Percentiles rank a stretch among this genome's conserved stretches.
phyloP scores from a whole-genome alignment of 345 rosid genomes.

The Geranium rotundifolium region DNA sequence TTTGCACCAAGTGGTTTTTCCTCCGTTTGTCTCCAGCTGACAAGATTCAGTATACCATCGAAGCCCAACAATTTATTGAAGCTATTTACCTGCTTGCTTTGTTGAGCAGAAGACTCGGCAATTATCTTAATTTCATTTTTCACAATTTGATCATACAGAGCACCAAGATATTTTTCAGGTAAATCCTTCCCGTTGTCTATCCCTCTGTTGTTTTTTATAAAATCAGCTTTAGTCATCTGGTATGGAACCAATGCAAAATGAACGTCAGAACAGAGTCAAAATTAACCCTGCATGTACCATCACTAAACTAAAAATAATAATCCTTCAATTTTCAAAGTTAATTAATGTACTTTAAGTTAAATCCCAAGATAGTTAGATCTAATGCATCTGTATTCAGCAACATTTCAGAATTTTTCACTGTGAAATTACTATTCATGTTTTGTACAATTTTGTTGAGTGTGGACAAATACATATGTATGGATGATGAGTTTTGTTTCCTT shows the following conservation, averaged over 20 bases:
- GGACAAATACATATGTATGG: no score
- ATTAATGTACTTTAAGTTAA: neutral
- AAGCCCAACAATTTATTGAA: conserved; percentile 75
- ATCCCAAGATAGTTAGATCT: neutral
- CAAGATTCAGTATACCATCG: conserved; percentile 86
- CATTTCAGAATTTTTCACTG: no score
- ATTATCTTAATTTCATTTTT: conserved; percentile 91
- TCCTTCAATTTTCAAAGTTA: neutral
- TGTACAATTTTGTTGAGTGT: no score
- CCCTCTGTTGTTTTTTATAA: conserved; percentile 80
- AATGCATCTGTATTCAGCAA: no score
- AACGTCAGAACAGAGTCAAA: conserved; percentile 18
- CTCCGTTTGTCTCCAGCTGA: conserved; percentile 73
- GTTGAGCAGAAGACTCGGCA: conserved; percentile 65
- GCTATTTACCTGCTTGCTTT: conserved; percentile 76
- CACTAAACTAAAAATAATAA: neutral
- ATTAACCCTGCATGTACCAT: conserved; percentile 3
- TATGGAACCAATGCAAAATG: conserved; percentile 18
- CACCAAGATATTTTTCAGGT: conserved; percentile 78
- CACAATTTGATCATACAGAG: conserved; percentile 76
- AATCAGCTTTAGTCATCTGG: conserved; percentile 89
- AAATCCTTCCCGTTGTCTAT: conserved; percentile 96
- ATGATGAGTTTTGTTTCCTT: no score
- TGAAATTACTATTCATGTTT: no score
- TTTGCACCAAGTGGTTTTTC: conserved; percentile 92